Conservation (phyloP, 331 rosid species). For the Rhamnella rubrinervis region DNA sequence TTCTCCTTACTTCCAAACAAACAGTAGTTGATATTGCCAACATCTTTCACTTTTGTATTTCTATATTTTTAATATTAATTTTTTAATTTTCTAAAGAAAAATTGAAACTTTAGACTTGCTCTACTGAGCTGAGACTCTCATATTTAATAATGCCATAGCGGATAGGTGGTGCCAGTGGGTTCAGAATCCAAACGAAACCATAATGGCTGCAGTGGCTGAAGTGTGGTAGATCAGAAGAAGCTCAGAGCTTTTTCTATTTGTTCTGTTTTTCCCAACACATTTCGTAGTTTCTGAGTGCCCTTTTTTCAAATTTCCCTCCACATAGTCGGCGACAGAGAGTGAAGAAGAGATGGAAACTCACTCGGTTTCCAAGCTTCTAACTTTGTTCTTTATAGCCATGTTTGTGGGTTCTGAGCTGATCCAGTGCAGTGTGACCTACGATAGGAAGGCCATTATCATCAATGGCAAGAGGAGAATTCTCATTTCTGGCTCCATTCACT, state of each 20-base stretch:
- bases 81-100: neutral
- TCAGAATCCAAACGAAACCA: conserved; percentile 21
- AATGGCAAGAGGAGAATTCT: conserved; percentile 83
- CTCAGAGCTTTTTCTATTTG: conserved; percentile 13
- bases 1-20: neutral
- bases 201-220: conserved; percentile 24
- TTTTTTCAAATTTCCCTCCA: conserved; percentile 50
- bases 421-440: conserved; percentile 68
- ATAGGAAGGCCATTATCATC: conserved; percentile 77
- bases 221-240: conserved; percentile 30
- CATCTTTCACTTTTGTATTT: neutral
- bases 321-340: conserved; percentile 5
- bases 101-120: conserved; percentile 1
- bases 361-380: conserved; percentile 52
- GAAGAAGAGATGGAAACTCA: conserved; percentile 49
- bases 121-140: conserved; percentile 23
- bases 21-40: neutral
- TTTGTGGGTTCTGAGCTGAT: conserved; percentile 44
- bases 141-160: conserved; percentile 27
- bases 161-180: neutral
- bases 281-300: neutral
- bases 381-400: conserved; percentile 35
- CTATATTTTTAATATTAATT: neutral
- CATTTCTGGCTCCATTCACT: conserved; percentile 93
- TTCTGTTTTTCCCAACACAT: conserved; percentile 1